A percentile compares a stretch with the other conserved stretches of the same genome.
These are phyloP conservation scores for Daucus carota DNA, from an alignment of 129 eudicot genomes.

Conservation along the genomic window DNA sequence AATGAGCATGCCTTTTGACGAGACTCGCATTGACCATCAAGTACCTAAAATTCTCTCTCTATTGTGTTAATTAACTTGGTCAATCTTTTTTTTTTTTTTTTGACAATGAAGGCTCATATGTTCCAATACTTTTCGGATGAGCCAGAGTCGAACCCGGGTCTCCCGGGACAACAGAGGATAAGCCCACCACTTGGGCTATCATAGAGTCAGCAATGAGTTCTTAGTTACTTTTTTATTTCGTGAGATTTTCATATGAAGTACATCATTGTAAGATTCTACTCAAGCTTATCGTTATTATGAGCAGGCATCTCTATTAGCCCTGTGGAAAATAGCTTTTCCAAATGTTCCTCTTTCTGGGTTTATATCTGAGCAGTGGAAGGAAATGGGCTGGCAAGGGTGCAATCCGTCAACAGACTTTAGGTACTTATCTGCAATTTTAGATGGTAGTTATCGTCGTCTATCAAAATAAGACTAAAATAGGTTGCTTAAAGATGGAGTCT, in stretches of 20 bases:
- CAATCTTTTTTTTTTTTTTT: neutral
- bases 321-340: constrained; percentile 67
- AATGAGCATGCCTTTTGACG: constrained; percentile 54
- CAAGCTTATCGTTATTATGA: constrained; percentile 12
- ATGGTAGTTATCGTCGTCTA: neutral
- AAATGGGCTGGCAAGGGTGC: constrained; percentile 91
- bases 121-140: no score
- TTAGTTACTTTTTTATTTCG: neutral
- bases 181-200: no score
- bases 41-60: constrained; percentile 21
- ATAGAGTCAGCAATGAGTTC: neutral
- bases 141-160: no score
- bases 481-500: neutral
- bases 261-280: constrained; percentile 13
- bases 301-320: constrained; percentile 63
- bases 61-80: neutral
- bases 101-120: no score
- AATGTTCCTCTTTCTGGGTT: constrained; percentile 48
- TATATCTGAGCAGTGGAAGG: constrained; percentile 87
- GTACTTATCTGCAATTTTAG: constrained; percentile 21
- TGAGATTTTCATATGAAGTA: neutral
- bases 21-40: constrained; percentile 58
- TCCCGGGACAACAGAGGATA: no score
- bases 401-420: constrained; percentile 85
- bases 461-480: neutral